Conservation (phyloP, 495 filamentous ascomycete genomes). For the Trichoderma asperelloides region DNA sequence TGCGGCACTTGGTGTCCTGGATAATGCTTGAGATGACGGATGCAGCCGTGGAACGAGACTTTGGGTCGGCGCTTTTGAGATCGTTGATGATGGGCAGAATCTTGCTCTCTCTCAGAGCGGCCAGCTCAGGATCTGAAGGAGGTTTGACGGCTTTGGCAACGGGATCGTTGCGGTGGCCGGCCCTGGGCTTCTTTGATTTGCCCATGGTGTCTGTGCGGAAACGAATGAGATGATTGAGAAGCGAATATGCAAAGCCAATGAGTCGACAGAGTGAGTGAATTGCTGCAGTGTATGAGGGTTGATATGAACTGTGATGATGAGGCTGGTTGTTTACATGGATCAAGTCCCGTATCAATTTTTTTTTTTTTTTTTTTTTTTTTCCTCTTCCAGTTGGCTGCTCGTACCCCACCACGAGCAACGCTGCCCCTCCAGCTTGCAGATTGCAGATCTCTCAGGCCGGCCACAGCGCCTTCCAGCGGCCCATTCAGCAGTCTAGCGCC, state of each 20-base stretch:
- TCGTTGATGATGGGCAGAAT: slow-evolving; percentile 50
- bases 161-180: slow-evolving; percentile 33
- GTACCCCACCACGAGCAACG: slow-evolving; percentile 10
- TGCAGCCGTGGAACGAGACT: slow-evolving; percentile 43
- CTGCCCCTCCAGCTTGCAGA: neutral
- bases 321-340: neutral
- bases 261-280: neutral
- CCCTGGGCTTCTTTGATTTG: slow-evolving; percentile 34
- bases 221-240: neutral
- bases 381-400: neutral
- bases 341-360: neutral
- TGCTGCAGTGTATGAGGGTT: neutral
- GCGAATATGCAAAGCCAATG: neutral
- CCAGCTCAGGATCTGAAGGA: slow-evolving; percentile 45
- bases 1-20: slow-evolving; percentile 47
- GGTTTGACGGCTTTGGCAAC: slow-evolving; percentile 42
- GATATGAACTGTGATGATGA: neutral
- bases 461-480: neutral
- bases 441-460: neutral
- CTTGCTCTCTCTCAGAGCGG: slow-evolving; percentile 44
- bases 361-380: neutral
- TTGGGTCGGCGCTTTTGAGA: slow-evolving; percentile 45
- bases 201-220: slow-evolving; percentile 23
- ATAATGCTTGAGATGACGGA: slow-evolving; percentile 49
- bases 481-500: neutral